phyloP scores from a whole-genome alignment of 2,329 filamentous ascomycete genomes.

The Arachnopeziza araneosa region DNA sequence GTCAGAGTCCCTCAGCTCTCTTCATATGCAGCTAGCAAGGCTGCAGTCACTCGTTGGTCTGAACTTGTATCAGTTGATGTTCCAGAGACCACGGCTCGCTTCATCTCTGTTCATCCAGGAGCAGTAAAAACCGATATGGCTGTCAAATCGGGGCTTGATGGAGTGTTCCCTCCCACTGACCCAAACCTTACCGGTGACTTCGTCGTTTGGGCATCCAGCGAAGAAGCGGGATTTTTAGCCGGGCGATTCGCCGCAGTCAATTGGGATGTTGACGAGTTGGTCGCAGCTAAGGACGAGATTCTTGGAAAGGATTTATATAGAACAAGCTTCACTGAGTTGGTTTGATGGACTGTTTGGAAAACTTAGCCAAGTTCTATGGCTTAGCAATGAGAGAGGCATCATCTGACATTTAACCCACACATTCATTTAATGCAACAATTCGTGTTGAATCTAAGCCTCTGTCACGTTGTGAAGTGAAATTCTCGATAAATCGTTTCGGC shows the following conservation, averaged over 20 bases:
- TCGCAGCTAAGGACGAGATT: constrained; percentile 33
- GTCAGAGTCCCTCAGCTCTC: not conserved
- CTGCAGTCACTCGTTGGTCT: not conserved
- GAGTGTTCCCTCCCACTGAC: not conserved
- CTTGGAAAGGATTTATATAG: constrained; percentile 18
- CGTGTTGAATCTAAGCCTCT: no score
- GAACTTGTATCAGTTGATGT: not conserved
- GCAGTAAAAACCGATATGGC: constrained; percentile 1
- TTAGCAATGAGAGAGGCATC: no score
- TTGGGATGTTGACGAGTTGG: constrained; percentile 39
- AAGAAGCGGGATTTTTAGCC: constrained; percentile 36
- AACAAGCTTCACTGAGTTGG: not conserved
- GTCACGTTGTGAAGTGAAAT: no score
- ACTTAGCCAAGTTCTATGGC: not conserved
- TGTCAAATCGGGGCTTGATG: constrained; percentile 1
- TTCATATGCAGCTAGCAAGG: not conserved
- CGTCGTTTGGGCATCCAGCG: constrained; percentile 33
- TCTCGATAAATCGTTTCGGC: no score
- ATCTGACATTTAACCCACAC: no score
- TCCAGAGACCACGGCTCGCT: not conserved
- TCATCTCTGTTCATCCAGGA: constrained; percentile 1
- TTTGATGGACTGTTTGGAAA: not conserved
- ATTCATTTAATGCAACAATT: no score
- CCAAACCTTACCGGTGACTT: constrained; percentile 9
- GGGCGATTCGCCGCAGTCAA: constrained; percentile 34